Base-by-base conservation (phyloP, 192 early-diverging fungal genomes). In the Coemansia sp. region DNA sequence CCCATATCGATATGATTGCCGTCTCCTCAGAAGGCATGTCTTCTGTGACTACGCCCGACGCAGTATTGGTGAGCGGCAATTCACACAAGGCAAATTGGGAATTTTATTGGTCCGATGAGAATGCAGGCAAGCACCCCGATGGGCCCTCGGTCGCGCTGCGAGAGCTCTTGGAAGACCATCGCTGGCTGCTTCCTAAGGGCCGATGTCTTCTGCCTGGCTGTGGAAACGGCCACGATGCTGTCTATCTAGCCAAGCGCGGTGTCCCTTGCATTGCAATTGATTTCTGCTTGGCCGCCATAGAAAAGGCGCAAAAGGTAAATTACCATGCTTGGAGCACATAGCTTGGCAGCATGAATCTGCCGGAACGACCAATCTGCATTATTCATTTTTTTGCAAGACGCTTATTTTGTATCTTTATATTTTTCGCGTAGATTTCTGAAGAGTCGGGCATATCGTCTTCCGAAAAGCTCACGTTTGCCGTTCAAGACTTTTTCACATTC, bases 141-240 rank as follows among this genome's bases (percentile, higher is more conserved):
- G 69, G 62, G 24, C 69, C 75, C 5, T 63, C 69, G 4, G 66
- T 68, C 35, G 78, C 78, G 4, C 61, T 81, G 49, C 59, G 61
- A 9, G 68, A 81, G 60, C 65, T 81, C 28, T 55, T 81, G 19
- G 78, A 74, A 36, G 65, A 68, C 22, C 68, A 68, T 29, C 59
- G 68, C 22, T 81, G 72, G 72, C 65, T 72, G 45, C 57, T 81
- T 53, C 78, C 78, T n/a, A 64, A 60, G 14, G 76, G 76, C 13
- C 67, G 76, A 18, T 72, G 70, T 34, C 64, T 79, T 56, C 61
- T 79, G 9, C 67, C 76, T 10, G 76, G 76, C 16, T 79, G 76
- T 63, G 76, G 76, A n/a, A 60, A 64, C 24, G 87, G 90, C 8
- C 82, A 89, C 55, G 93, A 95, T 66, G 89, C 91, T n/a, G 63